Conservation (phyloP, 2,329 filamentous ascomycete species). For the Orbilia brochopaga region DNA sequence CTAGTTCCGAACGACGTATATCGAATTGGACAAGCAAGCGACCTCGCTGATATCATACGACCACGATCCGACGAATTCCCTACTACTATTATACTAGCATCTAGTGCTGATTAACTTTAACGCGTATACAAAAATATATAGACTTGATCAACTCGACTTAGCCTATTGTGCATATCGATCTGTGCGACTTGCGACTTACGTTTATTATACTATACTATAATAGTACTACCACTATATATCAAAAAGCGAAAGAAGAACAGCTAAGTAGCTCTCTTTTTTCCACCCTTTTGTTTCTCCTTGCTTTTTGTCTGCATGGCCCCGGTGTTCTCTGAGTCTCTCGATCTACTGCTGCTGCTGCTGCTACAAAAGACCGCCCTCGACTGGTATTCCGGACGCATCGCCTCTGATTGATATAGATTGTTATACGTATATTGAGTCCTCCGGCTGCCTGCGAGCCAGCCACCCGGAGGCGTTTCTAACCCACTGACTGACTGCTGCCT, state of each 20-base stretch:
- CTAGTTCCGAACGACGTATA: no score
- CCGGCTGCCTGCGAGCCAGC: neutral
- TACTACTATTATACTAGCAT: no score
- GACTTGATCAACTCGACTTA: no score
- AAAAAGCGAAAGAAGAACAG: constrained; percentile 30
- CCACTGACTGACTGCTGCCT: constrained; percentile 20
- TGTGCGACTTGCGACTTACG: no score
- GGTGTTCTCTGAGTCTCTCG: constrained; percentile 26
- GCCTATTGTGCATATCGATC: no score
- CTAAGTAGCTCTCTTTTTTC: constrained; percentile 40
- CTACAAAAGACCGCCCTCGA: neutral
- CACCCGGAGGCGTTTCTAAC: constrained; percentile 4
- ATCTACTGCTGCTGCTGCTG: constrained; percentile 22
- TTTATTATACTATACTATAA: no score
- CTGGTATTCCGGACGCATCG: no score
- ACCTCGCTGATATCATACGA: neutral
- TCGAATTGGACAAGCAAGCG: neutral
- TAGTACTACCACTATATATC: no score
- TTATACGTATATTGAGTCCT: neutral
- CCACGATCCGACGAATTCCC: neutral
- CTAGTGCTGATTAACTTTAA: neutral
- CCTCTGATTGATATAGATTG: no score
- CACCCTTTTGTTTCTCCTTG: constrained; percentile 7
- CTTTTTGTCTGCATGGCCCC: constrained; percentile 33
- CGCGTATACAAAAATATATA: no score